These are phyloP conservation scores for Annulohypoxylon bovei DNA, from an alignment of 495 filamentous ascomycete species.

Conservation along the genomic window DNA sequence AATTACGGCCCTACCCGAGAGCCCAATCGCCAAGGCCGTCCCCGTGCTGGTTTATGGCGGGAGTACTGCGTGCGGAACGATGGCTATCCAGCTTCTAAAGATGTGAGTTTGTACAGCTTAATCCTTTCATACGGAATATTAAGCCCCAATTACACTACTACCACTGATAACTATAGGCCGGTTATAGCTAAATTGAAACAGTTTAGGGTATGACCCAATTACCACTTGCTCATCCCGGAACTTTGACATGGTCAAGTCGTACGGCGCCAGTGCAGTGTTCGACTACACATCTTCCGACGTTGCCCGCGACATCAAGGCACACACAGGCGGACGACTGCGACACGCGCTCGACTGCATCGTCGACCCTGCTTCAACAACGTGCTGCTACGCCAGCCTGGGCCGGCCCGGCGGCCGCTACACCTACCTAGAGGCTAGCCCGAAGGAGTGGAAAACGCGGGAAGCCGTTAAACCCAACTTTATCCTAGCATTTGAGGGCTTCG, in stretches of 20 bases:
- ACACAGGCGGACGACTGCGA: not conserved
- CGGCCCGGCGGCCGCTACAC: not conserved
- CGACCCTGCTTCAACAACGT: not conserved
- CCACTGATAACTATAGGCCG: not conserved
- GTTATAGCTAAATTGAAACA: not conserved
- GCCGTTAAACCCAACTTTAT: not conserved
- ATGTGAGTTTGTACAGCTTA: not conserved
- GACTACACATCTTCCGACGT: not conserved
- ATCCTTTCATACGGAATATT: not conserved
- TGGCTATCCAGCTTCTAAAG: slow-evolving; percentile 2
- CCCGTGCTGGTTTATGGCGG: not conserved
- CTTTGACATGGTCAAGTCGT: not conserved
- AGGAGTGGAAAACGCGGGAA: not conserved
- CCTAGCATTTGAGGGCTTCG: not conserved
- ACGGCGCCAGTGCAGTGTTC: not conserved
- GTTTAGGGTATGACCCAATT: not conserved
- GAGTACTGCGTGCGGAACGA: not conserved
- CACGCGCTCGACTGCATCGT: not conserved
- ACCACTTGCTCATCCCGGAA: not conserved
- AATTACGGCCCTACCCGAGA: not conserved
- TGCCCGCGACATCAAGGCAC: not conserved
- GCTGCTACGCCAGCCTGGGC: not conserved
- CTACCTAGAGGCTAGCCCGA: not conserved
- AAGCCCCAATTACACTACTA: too few species aligned
- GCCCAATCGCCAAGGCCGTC: not conserved